Conservation (phyloP, 345 rosid genomes). For the Excoecaria cochinchinensis region DNA sequence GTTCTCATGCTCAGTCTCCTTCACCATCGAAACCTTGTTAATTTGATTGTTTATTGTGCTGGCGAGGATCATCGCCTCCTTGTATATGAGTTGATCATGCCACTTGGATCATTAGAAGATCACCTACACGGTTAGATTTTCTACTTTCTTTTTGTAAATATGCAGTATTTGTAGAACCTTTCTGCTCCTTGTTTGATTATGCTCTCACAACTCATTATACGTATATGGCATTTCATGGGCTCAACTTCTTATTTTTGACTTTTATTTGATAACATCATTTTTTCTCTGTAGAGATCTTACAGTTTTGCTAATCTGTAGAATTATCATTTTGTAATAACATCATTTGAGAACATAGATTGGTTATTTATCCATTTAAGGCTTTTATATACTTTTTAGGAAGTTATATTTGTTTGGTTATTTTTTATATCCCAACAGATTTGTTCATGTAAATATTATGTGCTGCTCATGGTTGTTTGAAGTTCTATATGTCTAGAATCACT, state of each 20-base stretch:
- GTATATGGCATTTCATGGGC: neutral
- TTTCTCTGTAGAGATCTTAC: too few species aligned
- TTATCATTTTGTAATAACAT: neutral
- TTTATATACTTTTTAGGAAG: neutral
- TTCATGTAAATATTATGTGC: neutral
- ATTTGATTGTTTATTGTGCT: conserved; percentile 94
- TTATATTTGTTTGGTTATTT: neutral
- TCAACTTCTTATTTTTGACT: neutral
- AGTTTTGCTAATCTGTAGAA: too few species aligned
- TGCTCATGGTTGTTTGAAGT: neutral
- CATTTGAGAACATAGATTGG: neutral
- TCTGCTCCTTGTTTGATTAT: neutral
- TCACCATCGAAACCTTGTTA: conserved; percentile 91
- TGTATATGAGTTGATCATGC: conserved; percentile 95
- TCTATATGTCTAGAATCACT: neutral
- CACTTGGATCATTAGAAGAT: conserved; percentile 91
- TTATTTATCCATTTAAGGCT: neutral
- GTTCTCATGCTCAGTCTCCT: conserved; percentile 96
- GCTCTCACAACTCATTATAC: neutral
- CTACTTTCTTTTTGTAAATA: neutral
- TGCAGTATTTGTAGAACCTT: neutral
- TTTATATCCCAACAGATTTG: neutral
- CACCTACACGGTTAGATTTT: conserved; percentile 78
- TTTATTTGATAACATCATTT: neutral
- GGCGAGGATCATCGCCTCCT: conserved; percentile 97